Conservation (phyloP, 2,329 filamentous ascomycete genomes). For the Hypoxylon sp. region DNA sequence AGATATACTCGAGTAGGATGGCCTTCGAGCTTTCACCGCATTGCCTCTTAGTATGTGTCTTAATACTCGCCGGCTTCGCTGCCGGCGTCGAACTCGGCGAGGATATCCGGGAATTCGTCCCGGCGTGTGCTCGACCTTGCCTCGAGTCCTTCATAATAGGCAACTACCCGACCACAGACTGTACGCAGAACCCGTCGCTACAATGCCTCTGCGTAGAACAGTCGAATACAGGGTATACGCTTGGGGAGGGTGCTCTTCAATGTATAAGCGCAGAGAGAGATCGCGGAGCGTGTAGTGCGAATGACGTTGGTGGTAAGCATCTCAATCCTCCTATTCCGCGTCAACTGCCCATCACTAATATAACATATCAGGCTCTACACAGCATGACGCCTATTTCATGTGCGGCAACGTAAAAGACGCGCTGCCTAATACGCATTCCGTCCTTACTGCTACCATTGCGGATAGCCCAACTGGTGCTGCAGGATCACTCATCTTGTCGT, state of each 20-base stretch:
- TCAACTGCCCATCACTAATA: slow-evolving; percentile 35
- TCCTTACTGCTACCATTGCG: slow-evolving; percentile 65
- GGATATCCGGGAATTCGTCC: slow-evolving; percentile 40
- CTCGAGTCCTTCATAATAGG: slow-evolving; percentile 68
- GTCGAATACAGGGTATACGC: slow-evolving; percentile 68
- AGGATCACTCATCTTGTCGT: slow-evolving; percentile 29
- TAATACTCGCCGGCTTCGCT: slow-evolving; percentile 36
- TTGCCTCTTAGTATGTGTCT: slow-evolving; percentile 43
- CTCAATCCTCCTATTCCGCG: not conserved
- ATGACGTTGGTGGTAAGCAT: slow-evolving; percentile 52
- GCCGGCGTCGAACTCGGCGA: slow-evolving; percentile 36
- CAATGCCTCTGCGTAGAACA: slow-evolving; percentile 69
- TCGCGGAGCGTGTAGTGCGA: slow-evolving; percentile 59
- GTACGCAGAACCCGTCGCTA: slow-evolving; percentile 60
- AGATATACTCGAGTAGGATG: slow-evolving; percentile 46
- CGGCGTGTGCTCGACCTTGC: slow-evolving; percentile 54
- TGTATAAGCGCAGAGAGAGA: slow-evolving; percentile 66
- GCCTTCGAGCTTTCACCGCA: slow-evolving; percentile 41
- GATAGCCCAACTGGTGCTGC: slow-evolving; percentile 45
- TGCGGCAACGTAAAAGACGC: slow-evolving; percentile 61
- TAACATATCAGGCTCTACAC: slow-evolving; percentile 25
- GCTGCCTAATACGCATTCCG: slow-evolving; percentile 63
- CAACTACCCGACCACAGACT: slow-evolving; percentile 62
- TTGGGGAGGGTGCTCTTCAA: slow-evolving; percentile 75
- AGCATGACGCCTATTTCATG: slow-evolving; percentile 60